Conservation (phyloP, 2,329 filamentous ascomycete genomes). For the Aspergillus sp. region DNA sequence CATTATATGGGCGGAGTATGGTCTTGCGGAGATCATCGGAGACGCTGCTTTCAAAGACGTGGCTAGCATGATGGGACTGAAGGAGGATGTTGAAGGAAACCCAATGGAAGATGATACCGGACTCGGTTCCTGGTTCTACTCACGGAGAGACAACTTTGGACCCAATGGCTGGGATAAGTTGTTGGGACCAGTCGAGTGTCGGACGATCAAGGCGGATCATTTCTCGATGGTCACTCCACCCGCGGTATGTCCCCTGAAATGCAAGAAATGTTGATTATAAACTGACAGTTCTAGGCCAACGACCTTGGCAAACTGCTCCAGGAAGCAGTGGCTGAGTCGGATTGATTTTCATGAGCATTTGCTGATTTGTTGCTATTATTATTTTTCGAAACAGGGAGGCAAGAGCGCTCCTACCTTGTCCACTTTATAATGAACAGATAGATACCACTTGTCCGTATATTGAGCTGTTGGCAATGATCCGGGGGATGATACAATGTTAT, state of each 20-base stretch:
- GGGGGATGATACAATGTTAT: neutral
- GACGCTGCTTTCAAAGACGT: neutral
- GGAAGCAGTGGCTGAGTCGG: neutral
- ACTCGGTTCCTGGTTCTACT: neutral
- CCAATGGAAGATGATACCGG: neutral
- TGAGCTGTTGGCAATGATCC: neutral
- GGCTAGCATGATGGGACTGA: neutral
- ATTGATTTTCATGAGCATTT: neutral
- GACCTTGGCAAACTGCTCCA: neutral
- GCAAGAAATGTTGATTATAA: neutral
- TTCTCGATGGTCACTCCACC: neutral
- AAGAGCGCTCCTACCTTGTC: neutral
- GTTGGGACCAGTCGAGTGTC: neutral
- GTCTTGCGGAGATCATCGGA: neutral
- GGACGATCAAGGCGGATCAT: neutral
- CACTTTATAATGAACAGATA: neutral
- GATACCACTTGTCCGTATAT: neutral
- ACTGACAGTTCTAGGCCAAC: neutral
- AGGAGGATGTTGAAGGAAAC: neutral
- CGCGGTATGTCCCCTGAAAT: neutral
- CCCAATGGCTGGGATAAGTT: neutral
- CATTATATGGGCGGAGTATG: neutral
- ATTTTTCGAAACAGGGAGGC: neutral
- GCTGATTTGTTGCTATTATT: no score
- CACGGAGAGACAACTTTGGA: neutral